Conservation (phyloP, 352 stramenopile genomes). For the Bremia lactucae region DNA sequence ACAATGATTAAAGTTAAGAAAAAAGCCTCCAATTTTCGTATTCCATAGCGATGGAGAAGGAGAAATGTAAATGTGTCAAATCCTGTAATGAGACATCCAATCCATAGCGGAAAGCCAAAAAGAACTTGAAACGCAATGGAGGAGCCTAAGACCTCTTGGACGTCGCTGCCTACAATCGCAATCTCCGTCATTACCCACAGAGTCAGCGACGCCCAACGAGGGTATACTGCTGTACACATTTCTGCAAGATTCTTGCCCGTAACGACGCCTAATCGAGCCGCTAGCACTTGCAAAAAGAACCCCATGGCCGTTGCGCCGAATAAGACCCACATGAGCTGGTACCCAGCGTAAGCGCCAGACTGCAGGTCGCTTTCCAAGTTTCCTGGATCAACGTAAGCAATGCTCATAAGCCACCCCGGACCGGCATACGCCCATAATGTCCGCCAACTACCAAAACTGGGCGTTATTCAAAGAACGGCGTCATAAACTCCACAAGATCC, state of each 20-base stretch:
- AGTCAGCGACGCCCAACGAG: conserved; percentile 54
- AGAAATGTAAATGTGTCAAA: conserved; percentile 93
- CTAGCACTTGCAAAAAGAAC: conserved; percentile 90
- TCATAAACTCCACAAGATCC: neutral
- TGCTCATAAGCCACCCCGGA: conserved; percentile 87
- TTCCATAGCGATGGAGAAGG: conserved; percentile 85
- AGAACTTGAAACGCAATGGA: conserved; percentile 88
- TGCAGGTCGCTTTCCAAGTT: conserved; percentile 95
- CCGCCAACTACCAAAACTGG: conserved; percentile 30
- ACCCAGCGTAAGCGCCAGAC: conserved; percentile 82
- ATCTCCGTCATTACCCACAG: conserved; percentile 91
- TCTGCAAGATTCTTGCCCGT: conserved; percentile 87
- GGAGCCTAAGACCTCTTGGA: conserved; percentile 88
- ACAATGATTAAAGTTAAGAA: conserved; percentile 88
- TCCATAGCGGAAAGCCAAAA: conserved; percentile 83
- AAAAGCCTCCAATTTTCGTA: conserved; percentile 89
- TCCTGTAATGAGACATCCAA: conserved; percentile 82
- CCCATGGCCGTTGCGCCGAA: conserved; percentile 85
- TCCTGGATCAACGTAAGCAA: conserved; percentile 92
- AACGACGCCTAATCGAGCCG: conserved; percentile 86
- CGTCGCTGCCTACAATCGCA: conserved; percentile 86
- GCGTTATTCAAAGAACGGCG: neutral
- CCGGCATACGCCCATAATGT: conserved; percentile 77
- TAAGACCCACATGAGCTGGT: conserved; percentile 88
- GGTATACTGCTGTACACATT: conserved; percentile 76